Percentiles rank a stretch among this genome's conserved stretches.
These are phyloP conservation scores for Cyberlindnera japonica DNA, from an alignment of 805 yeast genomes.

Conservation along the genomic window DNA sequence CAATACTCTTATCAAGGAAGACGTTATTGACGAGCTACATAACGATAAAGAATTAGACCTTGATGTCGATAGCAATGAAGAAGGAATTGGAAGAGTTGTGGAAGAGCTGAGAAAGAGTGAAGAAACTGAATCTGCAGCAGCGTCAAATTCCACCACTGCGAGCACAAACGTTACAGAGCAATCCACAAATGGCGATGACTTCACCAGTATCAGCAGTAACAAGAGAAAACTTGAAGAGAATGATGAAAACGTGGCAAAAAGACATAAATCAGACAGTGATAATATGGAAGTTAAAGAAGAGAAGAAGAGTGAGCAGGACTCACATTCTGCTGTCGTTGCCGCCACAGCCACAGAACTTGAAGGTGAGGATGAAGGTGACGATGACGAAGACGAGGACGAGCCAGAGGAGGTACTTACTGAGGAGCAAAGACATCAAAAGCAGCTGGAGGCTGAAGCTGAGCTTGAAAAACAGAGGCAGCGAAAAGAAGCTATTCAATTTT, in stretches of 20 bases:
- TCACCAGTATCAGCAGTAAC: neutral
- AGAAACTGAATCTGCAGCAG: conserved; percentile 7
- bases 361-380: conserved; percentile 13
- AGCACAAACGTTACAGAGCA: conserved; percentile 1
- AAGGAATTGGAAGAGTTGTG: conserved; percentile 23
- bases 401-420: conserved; percentile 24
- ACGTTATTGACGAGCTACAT: conserved; percentile 20
- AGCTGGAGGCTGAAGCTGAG: conserved; percentile 22
- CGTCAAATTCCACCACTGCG: conserved; percentile 1
- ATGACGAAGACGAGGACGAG: conserved; percentile 24
- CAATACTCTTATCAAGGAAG: conserved; percentile 25
- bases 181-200: neutral
- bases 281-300: conserved; percentile 9
- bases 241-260: conserved; percentile 16
- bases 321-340: neutral
- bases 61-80: conserved; percentile 22
- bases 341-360: conserved; percentile 9
- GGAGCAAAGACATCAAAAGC: conserved; percentile 22
- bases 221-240: conserved; percentile 16
- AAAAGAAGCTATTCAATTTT: conserved; percentile 62
- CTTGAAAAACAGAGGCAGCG: conserved; percentile 40
- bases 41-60: conserved; percentile 22
- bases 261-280: conserved; percentile 6
- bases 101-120: conserved; percentile 16
- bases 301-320: conserved; percentile 24